Percentiles rank a stretch among this genome's conserved stretches.
Conservation (phyloP, 176 grass and related monocot species). For the Ananas comosus region DNA sequence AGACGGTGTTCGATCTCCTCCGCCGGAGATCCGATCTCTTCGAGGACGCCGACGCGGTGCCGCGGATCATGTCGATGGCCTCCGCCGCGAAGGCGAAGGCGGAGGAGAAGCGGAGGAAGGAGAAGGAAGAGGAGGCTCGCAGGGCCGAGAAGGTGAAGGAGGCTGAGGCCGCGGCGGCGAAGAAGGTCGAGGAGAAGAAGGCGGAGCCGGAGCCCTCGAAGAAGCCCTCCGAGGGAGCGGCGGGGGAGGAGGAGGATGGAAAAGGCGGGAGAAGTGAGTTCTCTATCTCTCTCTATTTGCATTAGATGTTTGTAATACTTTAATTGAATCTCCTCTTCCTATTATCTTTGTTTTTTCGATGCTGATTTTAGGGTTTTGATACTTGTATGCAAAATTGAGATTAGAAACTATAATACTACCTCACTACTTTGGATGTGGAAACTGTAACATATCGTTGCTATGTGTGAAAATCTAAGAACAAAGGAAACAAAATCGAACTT, state of each 20-base stretch:
- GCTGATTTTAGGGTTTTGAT: not conserved
- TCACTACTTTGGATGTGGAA: not conserved
- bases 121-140: slow-evolving; percentile 16
- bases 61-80: slow-evolving; percentile 43
- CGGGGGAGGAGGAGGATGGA: slow-evolving; percentile 27
- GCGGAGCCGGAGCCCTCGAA: slow-evolving; percentile 7
- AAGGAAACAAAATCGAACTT: too few relatives aligned
- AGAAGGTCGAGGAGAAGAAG: slow-evolving; percentile 16
- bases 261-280: slow-evolving; percentile 42
- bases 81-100: slow-evolving; percentile 52
- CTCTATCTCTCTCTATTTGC: not conserved
- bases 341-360: not conserved
- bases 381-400: not conserved
- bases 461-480: too few relatives aligned
- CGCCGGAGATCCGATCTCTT: slow-evolving; percentile 53
- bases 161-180: slow-evolving; percentile 16
- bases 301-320: not conserved
- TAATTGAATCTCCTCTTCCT: not conserved
- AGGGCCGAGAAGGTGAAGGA: slow-evolving; percentile 26
- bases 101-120: slow-evolving; percentile 46
- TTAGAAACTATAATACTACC: not conserved
- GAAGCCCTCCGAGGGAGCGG: slow-evolving; percentile 12
- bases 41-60: slow-evolving; percentile 38
- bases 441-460: not conserved
- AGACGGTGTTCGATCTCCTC: slow-evolving; percentile 58